Evolutionary conservation across 164 flowering plant species (phyloP), one percentile per base, ranked within the genome.

Genomic region (Annona cherimola): DNA sequence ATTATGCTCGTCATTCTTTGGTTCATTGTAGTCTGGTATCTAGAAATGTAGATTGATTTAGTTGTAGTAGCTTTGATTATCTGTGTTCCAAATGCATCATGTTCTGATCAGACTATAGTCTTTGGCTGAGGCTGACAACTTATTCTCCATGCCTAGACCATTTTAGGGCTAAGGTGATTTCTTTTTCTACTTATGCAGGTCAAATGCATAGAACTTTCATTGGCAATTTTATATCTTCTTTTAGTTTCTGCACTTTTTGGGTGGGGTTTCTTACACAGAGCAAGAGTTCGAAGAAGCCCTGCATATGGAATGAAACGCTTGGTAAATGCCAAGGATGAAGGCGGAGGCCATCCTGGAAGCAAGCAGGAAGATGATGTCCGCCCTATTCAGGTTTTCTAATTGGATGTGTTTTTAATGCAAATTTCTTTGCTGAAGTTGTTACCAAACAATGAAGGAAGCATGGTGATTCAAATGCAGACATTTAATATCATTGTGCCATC

Each of bases 131-230:
- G 35, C 35, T 26, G 0, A 26, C 57, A 50, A 50, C 57, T 64
- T 14, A 41, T 45, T 18, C 43, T 16, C 60, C 40, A 9, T 16
- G 11, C 19, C 9, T 50, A 44, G 42, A 35, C 18, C 41, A 1
- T 69, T 69, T 63, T 41, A 8, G 42, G 68, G 42, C 45, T 75
- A 74, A 77, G 66, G 39, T 45, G 64, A 61, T 79, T 60, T 74
- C 46, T 1, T 50, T 74, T 50, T 19, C 65, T 81, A 55, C 71
- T 65, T 11, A 55, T 89, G 84, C 90, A 96, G 99, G 89, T 86
- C 41, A 92, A 86, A 82, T 96, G 99, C 75, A 55, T 96, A 68
- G 98, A 96, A 65, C 77, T 93, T 46, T 73, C 92, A 57, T 69
- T 96, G 57, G 81, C 94, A 26, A 78, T 93, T 63, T 61, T 90